phyloP scores from a whole-genome alignment of 1,284 basidiomycete genomes.

The Pseudomicrostroma phylloplanum region DNA sequence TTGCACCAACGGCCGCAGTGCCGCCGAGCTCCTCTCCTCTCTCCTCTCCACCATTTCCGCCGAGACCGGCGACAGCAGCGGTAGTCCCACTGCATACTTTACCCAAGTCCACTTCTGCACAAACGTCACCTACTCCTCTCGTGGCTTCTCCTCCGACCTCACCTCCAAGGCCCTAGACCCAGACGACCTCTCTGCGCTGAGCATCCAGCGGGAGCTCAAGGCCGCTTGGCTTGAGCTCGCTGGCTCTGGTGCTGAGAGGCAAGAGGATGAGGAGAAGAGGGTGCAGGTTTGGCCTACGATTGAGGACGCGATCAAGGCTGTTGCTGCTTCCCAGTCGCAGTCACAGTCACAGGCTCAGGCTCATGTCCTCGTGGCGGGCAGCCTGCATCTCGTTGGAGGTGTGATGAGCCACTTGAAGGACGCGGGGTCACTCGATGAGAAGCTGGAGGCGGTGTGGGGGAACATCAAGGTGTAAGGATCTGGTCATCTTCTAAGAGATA shows the following conservation, averaged over 20 bases:
- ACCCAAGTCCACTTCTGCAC: conserved; percentile 86
- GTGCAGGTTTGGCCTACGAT: conserved; percentile 74
- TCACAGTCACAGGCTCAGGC: conserved; percentile 53
- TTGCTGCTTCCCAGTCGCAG: conserved; percentile 49
- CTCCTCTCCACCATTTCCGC: conserved; percentile 53
- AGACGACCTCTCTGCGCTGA: conserved; percentile 31
- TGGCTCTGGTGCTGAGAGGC: conserved; percentile 6
- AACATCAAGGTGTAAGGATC: neutral
- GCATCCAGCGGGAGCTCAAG: conserved; percentile 37
- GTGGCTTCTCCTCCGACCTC: conserved; percentile 68
- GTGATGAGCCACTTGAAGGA: conserved; percentile 60
- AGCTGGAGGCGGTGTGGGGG: neutral
- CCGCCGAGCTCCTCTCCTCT: conserved; percentile 63
- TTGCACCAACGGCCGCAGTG: conserved; percentile 84
- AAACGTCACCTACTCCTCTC: conserved; percentile 86
- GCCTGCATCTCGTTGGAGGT: conserved; percentile 89
- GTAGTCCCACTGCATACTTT: conserved; percentile 56
- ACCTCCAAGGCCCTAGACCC: conserved; percentile 32
- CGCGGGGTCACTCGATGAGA: conserved; percentile 30
- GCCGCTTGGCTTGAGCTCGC: conserved; percentile 33
- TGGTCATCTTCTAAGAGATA: no score
- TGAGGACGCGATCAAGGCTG: conserved; percentile 62
- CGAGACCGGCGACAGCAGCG: conserved; percentile 1
- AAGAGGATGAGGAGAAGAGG: conserved; percentile 7
- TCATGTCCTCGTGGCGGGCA: conserved; percentile 85